Evolutionary conservation across 2,329 filamentous ascomycete species (phyloP), one percentile per base, ranked within the genome.

Genomic region (Diplodia seriata): DNA sequence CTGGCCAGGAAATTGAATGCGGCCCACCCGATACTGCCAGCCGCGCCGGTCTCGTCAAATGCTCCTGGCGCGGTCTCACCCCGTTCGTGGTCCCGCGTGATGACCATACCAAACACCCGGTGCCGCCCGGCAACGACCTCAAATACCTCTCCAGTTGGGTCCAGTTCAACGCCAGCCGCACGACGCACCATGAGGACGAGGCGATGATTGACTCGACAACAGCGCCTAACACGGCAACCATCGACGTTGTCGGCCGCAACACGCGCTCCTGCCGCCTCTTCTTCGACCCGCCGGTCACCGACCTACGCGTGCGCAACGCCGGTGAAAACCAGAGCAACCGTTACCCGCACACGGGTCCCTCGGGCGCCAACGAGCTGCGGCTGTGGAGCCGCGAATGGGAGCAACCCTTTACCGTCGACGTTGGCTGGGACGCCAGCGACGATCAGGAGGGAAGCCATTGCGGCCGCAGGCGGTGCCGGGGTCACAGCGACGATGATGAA

Each of bases 321-420:
- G 79, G 83, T 29, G 85, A 86, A 47, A 47, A 47, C 43, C 43
- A 47, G 70, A 87, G 91, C 74, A 80, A 84, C 29, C 86, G 90
- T 54, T 92, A 93, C 76, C 86, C 89, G 20, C 81, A 85, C 53
- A 85, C 88, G 6, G 86, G 88, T 0, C 82, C 87, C 8, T 83
- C 84, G 14, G 91, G 91, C 0, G 84, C 91, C 68, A 84, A 84
- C 51, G 87, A 90, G 69, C 84, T 97, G 65, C 86, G 90, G 68
- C 85, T 98, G 12, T 97, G 94, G 90, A 91, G 91, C 71, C 86
- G 95, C 40, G 87, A 89, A 43, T 97, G 92, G 90, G 85, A 88
- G 57, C 87, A 87, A 33, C 85, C 85, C 3, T 97, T 94, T 92
- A 85, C 85, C 18, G 89, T 97, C 20, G 87, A 91, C 72, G 85